A percentile compares a stretch with the other conserved stretches of the same genome.
phyloP scores from a whole-genome alignment of 2,329 filamentous ascomycete species.

The Ascochyta viciae-villosae region DNA sequence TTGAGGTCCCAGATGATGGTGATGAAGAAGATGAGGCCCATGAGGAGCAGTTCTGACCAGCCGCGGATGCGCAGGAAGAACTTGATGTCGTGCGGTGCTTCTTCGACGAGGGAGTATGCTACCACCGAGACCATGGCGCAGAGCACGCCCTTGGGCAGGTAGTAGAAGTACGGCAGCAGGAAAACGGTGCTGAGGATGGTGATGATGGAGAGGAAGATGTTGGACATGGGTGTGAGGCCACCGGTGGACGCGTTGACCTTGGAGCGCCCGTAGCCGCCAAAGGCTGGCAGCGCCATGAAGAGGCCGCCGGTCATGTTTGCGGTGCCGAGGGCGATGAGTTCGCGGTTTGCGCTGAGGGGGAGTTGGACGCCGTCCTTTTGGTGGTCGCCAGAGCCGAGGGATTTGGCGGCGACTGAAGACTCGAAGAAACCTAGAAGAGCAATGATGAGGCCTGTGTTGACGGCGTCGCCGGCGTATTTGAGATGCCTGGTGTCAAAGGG shows the following conservation, averaged over 20 bases:
- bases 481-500: constrained; percentile 81
- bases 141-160: constrained; percentile 93
- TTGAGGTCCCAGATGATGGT: constrained; percentile 97
- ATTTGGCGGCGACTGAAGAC: constrained; percentile 94
- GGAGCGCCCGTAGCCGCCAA: constrained; percentile 94
- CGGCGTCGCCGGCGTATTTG: constrained; percentile 81
- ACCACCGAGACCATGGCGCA: constrained; percentile 95
- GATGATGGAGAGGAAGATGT: constrained; percentile 82
- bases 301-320: constrained; percentile 91
- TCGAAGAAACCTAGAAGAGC: constrained; percentile 98
- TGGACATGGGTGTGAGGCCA: constrained; percentile 91
- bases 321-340: constrained; percentile 88
- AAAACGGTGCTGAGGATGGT: constrained; percentile 82
- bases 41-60: constrained; percentile 84
- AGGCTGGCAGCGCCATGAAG: constrained; percentile 91
- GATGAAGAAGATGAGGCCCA: constrained; percentile 87
- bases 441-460: constrained; percentile 92
- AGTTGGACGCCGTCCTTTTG: constrained; percentile 74
- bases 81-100: constrained; percentile 87
- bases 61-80: constrained; percentile 90
- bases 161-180: constrained; percentile 90
- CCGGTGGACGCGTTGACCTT: constrained; percentile 95
- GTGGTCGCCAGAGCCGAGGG: constrained; percentile 63
- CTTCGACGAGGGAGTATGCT: constrained; percentile 92
- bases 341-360: constrained; percentile 86